These are phyloP conservation scores for Geotrichum ghanense DNA, from an alignment of 805 yeast genomes.

Conservation along the genomic window DNA sequence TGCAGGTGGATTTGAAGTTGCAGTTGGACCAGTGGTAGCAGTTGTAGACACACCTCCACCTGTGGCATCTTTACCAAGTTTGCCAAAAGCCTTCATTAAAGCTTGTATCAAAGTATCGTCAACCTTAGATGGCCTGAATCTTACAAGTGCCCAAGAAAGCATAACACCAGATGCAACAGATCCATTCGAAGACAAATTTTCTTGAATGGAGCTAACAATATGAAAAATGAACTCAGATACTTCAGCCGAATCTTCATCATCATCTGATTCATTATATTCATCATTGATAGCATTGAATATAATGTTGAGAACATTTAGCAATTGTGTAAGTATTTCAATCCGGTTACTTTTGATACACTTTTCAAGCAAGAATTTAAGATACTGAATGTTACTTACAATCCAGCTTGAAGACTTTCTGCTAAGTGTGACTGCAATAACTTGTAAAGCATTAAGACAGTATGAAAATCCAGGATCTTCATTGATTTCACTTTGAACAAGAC, in stretches of 20 bases:
- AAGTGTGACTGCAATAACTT: slow-evolving; percentile 73
- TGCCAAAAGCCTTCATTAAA: slow-evolving; percentile 79
- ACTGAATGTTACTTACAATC: slow-evolving; percentile 61
- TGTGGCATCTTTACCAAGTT: slow-evolving; percentile 61
- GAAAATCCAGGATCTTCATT: slow-evolving; percentile 48
- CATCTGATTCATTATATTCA: slow-evolving; percentile 30
- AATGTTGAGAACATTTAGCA: slow-evolving; percentile 62
- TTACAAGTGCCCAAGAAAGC: slow-evolving; percentile 62
- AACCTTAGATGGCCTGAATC: slow-evolving; percentile 58
- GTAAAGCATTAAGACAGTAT: slow-evolving; percentile 81
- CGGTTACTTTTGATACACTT: slow-evolving; percentile 65
- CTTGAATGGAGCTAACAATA: slow-evolving; percentile 59
- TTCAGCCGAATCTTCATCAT: slow-evolving; percentile 44
- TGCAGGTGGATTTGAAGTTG: slow-evolving; percentile 4
- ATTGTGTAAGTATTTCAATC: slow-evolving; percentile 46
- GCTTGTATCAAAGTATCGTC: slow-evolving; percentile 61
- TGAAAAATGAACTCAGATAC: slow-evolving; percentile 49
- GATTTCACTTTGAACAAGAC: slow-evolving; percentile 68
- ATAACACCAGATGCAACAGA: slow-evolving; percentile 71
- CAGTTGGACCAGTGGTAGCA: slow-evolving; percentile 24
- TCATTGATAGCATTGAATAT: slow-evolving; percentile 55
- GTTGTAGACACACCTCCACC: slow-evolving; percentile 8
- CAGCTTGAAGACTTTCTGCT: slow-evolving; percentile 68
- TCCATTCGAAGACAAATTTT: slow-evolving; percentile 60
- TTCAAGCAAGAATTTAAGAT: slow-evolving; percentile 63